Percentiles rank a stretch among this genome's conserved stretches.
Conservation (phyloP, 2,329 filamentous ascomycete genomes). For the Ceratocystis albifundus region DNA sequence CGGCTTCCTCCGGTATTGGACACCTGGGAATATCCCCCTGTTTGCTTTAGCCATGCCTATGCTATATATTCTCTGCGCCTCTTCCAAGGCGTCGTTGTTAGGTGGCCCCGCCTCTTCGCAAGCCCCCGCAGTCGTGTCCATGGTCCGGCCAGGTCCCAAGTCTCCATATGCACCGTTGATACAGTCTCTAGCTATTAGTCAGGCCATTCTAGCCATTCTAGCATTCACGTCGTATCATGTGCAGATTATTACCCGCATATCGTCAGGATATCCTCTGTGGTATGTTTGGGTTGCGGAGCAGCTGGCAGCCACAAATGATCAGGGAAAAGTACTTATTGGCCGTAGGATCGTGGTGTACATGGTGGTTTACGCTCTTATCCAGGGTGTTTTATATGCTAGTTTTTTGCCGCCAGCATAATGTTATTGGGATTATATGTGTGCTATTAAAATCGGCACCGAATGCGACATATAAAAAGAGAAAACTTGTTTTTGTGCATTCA, state of each 20-base stretch:
- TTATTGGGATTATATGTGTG: neutral
- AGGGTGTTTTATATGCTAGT: constrained; percentile 72
- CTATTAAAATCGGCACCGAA: no score
- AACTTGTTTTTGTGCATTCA: constrained; percentile 4
- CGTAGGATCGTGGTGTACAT: constrained; percentile 50
- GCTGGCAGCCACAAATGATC: constrained; percentile 27
- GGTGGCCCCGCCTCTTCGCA: neutral
- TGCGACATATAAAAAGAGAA: neutral
- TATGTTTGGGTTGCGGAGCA: constrained; percentile 63
- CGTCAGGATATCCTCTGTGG: constrained; percentile 82
- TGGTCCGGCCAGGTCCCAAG: constrained; percentile 14
- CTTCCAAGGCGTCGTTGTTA: constrained; percentile 11
- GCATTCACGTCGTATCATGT: constrained; percentile 78
- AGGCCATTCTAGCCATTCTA: constrained; percentile 58
- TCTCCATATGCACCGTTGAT: constrained; percentile 30
- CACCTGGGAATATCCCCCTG: constrained; percentile 67
- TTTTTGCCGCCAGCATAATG: constrained; percentile 80
- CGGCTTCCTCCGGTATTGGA: constrained; percentile 88
- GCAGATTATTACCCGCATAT: constrained; percentile 82
- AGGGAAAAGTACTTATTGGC: constrained; percentile 27
- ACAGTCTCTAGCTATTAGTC: constrained; percentile 54
- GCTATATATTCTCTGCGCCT: constrained; percentile 46
- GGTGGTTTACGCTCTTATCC: constrained; percentile 70
- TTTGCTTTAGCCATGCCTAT: constrained; percentile 76
- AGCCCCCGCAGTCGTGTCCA: neutral